Evolutionary conservation across 371 early-diverging fungal genomes (phyloP).

Genomic region (Circinella umbellata): DNA sequence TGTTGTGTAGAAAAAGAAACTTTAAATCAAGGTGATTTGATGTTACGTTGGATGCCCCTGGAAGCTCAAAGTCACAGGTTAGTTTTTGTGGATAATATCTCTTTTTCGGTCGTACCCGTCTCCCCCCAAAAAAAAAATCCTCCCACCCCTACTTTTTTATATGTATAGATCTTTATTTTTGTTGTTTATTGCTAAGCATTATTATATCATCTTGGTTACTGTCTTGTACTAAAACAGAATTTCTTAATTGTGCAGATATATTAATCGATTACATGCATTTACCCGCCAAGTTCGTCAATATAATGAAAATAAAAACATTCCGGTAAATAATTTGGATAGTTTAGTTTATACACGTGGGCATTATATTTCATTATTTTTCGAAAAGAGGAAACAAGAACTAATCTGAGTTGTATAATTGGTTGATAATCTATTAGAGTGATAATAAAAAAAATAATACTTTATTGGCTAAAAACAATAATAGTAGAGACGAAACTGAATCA

Average conservation of each 20-base stretch:
- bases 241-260: constrained; percentile 8
- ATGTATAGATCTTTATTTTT: no score
- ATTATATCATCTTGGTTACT: no score
- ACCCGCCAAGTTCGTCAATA: constrained; percentile 11
- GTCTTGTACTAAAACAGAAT: not conserved
- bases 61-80: constrained; percentile 23
- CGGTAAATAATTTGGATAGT: not conserved
- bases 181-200: not conserved
- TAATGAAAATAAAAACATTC: not conserved
- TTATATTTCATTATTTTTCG: no score
- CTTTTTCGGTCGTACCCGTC: not conserved
- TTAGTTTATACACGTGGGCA: not conserved
- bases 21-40: not conserved
- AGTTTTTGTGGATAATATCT: constrained; percentile 1
- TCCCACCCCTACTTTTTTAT: no score
- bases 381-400: no score
- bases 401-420: not conserved
- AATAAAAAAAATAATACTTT: no score
- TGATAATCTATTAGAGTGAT: not conserved
- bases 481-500: constrained; percentile 10
- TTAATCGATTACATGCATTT: constrained; percentile 4
- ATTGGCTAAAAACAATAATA: not conserved
- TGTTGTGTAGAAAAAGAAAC: constrained; percentile 14
- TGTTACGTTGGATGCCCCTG: constrained; percentile 15
- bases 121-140: no score